Percentiles rank a stretch among this genome's conserved stretches.
phyloP scores from a whole-genome alignment of 495 filamentous ascomycete genomes.

The Xylaria nigripes region DNA sequence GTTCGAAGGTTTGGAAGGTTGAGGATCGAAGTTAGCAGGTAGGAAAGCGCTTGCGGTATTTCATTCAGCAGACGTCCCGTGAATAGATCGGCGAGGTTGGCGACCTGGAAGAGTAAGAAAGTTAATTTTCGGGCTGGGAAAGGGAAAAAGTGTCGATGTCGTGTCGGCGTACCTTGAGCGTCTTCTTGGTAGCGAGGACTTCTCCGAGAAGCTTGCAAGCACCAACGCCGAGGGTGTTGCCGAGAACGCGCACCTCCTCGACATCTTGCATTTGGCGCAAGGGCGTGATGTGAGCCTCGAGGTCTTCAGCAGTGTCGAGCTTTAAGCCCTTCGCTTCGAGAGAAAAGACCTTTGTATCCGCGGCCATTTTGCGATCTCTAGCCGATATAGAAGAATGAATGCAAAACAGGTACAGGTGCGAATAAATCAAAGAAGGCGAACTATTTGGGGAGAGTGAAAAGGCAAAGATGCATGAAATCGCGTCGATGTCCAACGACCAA shows the following conservation, averaged over 20 bases:
- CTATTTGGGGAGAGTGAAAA: background rate
- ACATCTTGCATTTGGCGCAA: constrained; percentile 64
- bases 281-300: constrained; percentile 72
- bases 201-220: constrained; percentile 77
- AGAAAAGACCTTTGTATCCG: constrained; percentile 64
- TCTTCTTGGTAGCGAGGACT: constrained; percentile 70
- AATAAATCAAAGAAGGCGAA: background rate
- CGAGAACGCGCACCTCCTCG: constrained; percentile 73
- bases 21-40: constrained; percentile 77
- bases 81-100: constrained; percentile 95
- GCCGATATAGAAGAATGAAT: background rate
- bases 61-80: constrained; percentile 88
- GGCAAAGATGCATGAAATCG: background rate
- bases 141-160: background rate
- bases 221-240: constrained; percentile 85
- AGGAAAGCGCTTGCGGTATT: constrained; percentile 80
- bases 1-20: constrained; percentile 76
- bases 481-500: background rate
- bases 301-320: constrained; percentile 76
- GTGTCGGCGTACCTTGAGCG: constrained; percentile 50
- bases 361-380: constrained; percentile 32
- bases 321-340: constrained; percentile 86
- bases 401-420: background rate
- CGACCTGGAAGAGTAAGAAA: constrained; percentile 42
- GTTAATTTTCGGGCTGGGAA: constrained; percentile 34